phyloP scores from a whole-genome alignment of 805 yeast genomes.

The Spathaspora arborariae region DNA sequence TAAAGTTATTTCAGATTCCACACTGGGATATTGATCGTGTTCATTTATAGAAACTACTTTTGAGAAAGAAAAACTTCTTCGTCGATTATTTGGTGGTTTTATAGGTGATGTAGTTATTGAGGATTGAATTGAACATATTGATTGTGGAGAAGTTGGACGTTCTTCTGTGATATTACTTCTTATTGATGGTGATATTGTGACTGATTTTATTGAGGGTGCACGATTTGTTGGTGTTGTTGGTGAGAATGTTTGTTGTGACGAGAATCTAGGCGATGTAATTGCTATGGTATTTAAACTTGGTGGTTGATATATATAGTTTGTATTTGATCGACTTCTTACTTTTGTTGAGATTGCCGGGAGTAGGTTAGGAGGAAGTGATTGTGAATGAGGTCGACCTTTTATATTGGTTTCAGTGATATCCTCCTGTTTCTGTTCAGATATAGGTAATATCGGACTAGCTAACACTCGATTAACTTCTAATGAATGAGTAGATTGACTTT shows the following conservation, averaged over 20 bases:
- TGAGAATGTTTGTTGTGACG: neutral
- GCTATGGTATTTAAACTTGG: constrained; percentile 7
- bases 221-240: constrained; percentile 12
- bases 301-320: constrained; percentile 14
- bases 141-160: constrained; percentile 17
- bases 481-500: constrained; percentile 10
- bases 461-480: constrained; percentile 21
- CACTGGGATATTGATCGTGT: constrained; percentile 6
- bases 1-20: neutral
- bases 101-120: constrained; percentile 4
- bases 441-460: constrained; percentile 29
- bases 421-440: constrained; percentile 12
- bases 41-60: constrained; percentile 3
- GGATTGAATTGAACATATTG: constrained; percentile 9
- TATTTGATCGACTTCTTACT: constrained; percentile 3
- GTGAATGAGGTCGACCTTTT: constrained; percentile 26
- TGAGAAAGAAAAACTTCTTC: constrained; percentile 13
- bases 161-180: constrained; percentile 10
- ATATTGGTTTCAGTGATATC: neutral
- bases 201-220: constrained; percentile 30
- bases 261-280: neutral
- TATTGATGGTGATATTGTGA: constrained; percentile 36
- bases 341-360: neutral
- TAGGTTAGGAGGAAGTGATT: constrained; percentile 23
- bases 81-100: neutral